Evolutionary conservation across 768 basidiomycete genomes (phyloP).

Genomic region (Amanita exitialis): DNA sequence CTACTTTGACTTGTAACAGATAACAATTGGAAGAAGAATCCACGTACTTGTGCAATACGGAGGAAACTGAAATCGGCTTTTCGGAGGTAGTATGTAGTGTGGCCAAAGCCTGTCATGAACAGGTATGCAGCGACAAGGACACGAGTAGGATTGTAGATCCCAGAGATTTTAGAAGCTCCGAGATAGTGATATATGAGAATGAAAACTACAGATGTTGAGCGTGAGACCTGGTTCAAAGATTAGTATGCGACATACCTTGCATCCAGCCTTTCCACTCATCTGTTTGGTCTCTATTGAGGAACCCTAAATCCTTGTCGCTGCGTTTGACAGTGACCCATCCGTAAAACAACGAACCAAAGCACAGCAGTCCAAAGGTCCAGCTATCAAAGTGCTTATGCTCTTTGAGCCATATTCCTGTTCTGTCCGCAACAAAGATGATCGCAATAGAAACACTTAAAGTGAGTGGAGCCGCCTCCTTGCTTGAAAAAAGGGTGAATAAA

Average conservation of each 20-base stretch:
- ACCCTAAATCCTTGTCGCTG: slow-evolving; percentile 76
- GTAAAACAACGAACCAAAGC: slow-evolving; percentile 35
- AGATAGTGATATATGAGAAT: slow-evolving; percentile 92
- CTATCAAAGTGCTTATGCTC: slow-evolving; percentile 79
- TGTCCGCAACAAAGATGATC: slow-evolving; percentile 72
- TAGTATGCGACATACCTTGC: slow-evolving; percentile 54
- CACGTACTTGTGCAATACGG: slow-evolving; percentile 62
- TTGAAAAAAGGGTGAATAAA: background rate
- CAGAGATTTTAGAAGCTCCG: slow-evolving; percentile 82
- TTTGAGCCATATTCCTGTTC: slow-evolving; percentile 82
- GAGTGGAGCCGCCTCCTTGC: slow-evolving; percentile 30
- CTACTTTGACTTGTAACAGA: slow-evolving; percentile 19
- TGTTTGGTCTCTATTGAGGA: slow-evolving; percentile 86
- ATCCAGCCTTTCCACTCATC: slow-evolving; percentile 99
- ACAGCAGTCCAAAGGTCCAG: slow-evolving; percentile 57
- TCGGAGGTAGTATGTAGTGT: slow-evolving; percentile 80
- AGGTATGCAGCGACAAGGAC: slow-evolving; percentile 83
- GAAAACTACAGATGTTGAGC: slow-evolving; percentile 37
- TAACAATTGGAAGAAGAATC: slow-evolving; percentile 1
- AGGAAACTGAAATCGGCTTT: slow-evolving; percentile 81
- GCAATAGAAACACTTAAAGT: slow-evolving; percentile 57
- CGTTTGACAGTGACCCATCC: slow-evolving; percentile 61
- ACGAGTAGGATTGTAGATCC: slow-evolving; percentile 90
- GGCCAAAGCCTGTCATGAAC: slow-evolving; percentile 92
- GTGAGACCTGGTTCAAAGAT: slow-evolving; percentile 5